Evolutionary conservation across 2,329 filamentous ascomycete species (phyloP), one percentile per base, ranked within the genome.

Genomic region (Sporothrix protearum): DNA sequence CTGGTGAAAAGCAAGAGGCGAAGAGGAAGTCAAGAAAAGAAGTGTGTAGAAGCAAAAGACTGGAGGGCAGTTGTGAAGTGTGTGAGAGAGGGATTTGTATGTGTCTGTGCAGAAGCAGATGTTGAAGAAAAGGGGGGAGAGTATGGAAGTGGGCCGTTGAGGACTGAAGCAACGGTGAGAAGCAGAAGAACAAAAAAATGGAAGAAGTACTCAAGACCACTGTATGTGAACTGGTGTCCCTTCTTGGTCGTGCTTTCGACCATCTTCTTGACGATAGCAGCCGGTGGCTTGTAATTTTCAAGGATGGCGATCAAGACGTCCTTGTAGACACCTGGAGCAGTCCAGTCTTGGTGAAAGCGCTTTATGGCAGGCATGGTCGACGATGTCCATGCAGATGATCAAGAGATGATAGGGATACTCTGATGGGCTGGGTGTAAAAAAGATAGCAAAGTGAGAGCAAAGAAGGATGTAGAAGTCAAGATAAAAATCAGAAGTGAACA

Each of bases 221-320:
- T 59, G n/a, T 28, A 73, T 2, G 72, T 73, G 28, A 73, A 80
- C 1, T 73, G 68, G 72, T 79, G 76, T n/a, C 76, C 78, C 36
- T 76, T 76, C 1, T 42, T 30, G 7, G 72, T 73, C 63, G 81
- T 74, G 1, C 72, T 70, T 5, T 71, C 71, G 7, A 78, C 72
- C 36, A 80, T 73, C 0, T 55, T 68, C 0, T 73, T 73, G 66
- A 79, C 81, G 12, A 82, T 78, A 0, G 75, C 75, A 0, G 74
- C 55, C 2, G 73, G 76, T 1, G 82, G 78, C 49, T 78, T 80
- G 70, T 82, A 74, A 10, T 80, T 77, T 45, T 80, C 78, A n/a
- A 82, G 76, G 28, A 85, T 71, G 30, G 80, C 80, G 6, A 81
- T 71, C 57, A 86, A 78, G 59, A 86, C 81, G 59, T 83, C 82